Evolutionary conservation across 2,329 filamentous ascomycete species (phyloP).

Genomic region (Fusarium ambrosium): DNA sequence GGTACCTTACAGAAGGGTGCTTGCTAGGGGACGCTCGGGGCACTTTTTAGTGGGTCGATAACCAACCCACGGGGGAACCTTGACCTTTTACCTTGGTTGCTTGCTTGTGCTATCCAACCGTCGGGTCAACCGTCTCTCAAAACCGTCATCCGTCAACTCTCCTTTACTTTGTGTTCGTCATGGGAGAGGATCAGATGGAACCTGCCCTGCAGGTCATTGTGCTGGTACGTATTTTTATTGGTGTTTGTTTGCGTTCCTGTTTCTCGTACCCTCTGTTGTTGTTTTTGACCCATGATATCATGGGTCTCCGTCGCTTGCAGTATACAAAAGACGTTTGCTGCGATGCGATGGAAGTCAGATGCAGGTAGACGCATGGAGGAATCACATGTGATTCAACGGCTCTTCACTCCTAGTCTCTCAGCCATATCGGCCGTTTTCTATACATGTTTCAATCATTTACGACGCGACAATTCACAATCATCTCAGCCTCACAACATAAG

Average conservation of each 20-base stretch:
- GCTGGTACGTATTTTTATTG: slow-evolving; percentile 68
- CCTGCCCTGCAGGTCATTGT: slow-evolving; percentile 81
- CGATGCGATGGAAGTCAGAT: not conserved
- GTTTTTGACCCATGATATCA: slow-evolving; percentile 13
- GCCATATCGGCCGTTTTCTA: not conserved
- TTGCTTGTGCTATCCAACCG: slow-evolving; percentile 6
- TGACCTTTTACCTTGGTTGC: not conserved
- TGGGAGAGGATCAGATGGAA: slow-evolving; percentile 46
- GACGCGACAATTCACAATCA: not conserved
- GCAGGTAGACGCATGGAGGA: not conserved
- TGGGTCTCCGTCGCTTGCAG: slow-evolving; percentile 9
- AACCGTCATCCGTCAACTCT: slow-evolving; percentile 23
- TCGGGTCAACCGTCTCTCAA: slow-evolving; percentile 5
- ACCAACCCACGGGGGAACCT: slow-evolving; percentile 17
- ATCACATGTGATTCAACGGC: not conserved
- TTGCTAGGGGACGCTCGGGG: not conserved
- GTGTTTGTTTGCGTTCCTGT: slow-evolving; percentile 13
- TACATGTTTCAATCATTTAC: not conserved
- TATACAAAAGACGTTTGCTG: not conserved
- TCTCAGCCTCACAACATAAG: not conserved
- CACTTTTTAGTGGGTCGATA: slow-evolving; percentile 34
- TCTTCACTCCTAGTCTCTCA: not conserved
- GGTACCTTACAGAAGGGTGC: slow-evolving; percentile 32
- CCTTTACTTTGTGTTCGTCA: slow-evolving; percentile 21
- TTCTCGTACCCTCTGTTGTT: not conserved